These are phyloP conservation scores for Coleophoma cylindrospora DNA, from an alignment of 2,329 filamentous ascomycete species.

Conservation along the genomic window DNA sequence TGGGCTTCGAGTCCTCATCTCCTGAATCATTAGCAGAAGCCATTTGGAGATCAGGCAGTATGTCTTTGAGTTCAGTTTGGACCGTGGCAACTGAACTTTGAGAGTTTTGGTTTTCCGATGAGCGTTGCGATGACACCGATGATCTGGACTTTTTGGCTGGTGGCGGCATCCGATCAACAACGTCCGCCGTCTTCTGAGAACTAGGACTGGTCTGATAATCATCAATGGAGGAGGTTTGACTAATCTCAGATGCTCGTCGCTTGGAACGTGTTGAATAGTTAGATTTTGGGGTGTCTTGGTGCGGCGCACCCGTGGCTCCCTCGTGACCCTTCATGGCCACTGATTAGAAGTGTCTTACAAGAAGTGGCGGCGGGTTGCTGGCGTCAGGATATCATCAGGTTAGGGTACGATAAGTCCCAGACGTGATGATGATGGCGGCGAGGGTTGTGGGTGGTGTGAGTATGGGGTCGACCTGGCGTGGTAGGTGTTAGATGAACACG, in stretches of 20 bases:
- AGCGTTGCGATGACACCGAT: background rate
- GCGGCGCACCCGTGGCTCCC: background rate
- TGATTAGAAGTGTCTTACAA: background rate
- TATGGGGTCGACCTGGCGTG: no score
- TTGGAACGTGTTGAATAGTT: conserved; percentile 10
- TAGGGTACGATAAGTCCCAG: no score
- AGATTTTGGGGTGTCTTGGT: conserved; percentile 1
- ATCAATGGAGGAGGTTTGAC: conserved; percentile 6
- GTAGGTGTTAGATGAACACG: no score
- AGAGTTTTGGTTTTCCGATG: conserved; percentile 1
- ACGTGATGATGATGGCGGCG: no score
- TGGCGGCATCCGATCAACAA: conserved; percentile 9
- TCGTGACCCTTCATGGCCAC: conserved; percentile 3
- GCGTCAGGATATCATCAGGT: no score
- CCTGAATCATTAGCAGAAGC: conserved; percentile 8
- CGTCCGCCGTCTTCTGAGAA: conserved; percentile 10
- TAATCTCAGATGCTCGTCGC: conserved; percentile 17
- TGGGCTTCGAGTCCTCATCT: conserved; percentile 2
- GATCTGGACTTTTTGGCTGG: conserved; percentile 11
- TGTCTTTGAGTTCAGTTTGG: background rate
- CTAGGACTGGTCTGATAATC: conserved; percentile 7
- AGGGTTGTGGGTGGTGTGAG: no score
- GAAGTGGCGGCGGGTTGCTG: no score
- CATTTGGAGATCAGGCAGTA: conserved; percentile 6
- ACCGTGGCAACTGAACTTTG: conserved; percentile 1